Conservation (phyloP, 1,139 yeast genomes). For the Nakaseomyces sp. region DNA sequence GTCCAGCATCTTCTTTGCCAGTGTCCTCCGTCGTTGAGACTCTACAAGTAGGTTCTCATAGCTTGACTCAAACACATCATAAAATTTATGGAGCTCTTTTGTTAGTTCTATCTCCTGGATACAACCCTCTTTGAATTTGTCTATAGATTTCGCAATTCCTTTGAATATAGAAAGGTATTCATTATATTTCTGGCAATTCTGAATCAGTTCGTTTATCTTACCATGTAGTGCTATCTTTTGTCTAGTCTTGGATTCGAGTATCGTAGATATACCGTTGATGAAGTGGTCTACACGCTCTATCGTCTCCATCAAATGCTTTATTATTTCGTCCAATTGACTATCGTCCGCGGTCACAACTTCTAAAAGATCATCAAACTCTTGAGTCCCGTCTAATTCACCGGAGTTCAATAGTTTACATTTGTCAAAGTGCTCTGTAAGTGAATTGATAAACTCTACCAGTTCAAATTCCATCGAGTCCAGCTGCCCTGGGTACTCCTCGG, state of each 20-base stretch:
- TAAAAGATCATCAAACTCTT: slow-evolving; percentile 29
- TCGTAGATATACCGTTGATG: slow-evolving; percentile 26
- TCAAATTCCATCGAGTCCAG: slow-evolving; percentile 56
- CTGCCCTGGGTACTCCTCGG: slow-evolving; percentile 21
- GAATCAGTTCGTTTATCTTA: slow-evolving; percentile 23
- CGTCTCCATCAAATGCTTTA: slow-evolving; percentile 30
- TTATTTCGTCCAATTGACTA: slow-evolving; percentile 33
- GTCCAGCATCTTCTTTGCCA: slow-evolving; percentile 35
- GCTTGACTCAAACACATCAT: slow-evolving; percentile 39
- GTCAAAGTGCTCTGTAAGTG: slow-evolving; percentile 75
- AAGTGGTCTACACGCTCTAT: slow-evolving; percentile 27
- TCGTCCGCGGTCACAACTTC: slow-evolving; percentile 37
- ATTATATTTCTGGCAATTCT: slow-evolving; percentile 23
- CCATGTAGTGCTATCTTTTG: slow-evolving; percentile 21
- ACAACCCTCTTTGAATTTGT: slow-evolving; percentile 22
- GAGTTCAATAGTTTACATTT: slow-evolving; percentile 42
- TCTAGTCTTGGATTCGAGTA: slow-evolving; percentile 11
- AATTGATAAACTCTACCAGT: slow-evolving; percentile 57
- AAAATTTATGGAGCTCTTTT: slow-evolving; percentile 38
- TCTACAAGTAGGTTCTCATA: slow-evolving; percentile 45
- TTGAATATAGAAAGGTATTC: slow-evolving; percentile 22
- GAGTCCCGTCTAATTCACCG: slow-evolving; percentile 13
- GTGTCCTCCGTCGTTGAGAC: slow-evolving; percentile 38
- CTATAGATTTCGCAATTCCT: slow-evolving; percentile 21
- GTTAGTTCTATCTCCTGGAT: slow-evolving; percentile 26